Conservation (phyloP, 345 rosid species). For the Combretum micranthum region DNA sequence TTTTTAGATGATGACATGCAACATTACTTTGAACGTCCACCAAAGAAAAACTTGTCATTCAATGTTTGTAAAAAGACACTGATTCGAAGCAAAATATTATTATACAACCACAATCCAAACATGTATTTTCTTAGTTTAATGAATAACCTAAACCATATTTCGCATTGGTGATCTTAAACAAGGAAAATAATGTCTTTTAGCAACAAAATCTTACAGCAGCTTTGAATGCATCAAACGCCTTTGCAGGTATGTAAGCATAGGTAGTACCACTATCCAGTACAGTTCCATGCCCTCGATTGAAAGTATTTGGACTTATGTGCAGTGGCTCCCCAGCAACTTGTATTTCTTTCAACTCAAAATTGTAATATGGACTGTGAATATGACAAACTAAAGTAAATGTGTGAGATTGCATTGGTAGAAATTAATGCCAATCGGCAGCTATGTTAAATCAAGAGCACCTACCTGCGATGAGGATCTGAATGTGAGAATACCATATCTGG, state of each 20-base stretch:
- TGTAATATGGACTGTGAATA: conserved; percentile 99
- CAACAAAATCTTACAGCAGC: conserved; percentile 51
- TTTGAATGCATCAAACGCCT: conserved; percentile 64
- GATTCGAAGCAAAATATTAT: too few species aligned
- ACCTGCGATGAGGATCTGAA: conserved; percentile 84
- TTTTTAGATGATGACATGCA: too few species aligned
- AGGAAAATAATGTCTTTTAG: not conserved
- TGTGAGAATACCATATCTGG: conserved; percentile 56
- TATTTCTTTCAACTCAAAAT: conserved; percentile 81
- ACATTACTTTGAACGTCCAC: too few species aligned
- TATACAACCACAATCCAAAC: too few species aligned
- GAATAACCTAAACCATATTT: too few species aligned
- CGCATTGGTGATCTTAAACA: not conserved
- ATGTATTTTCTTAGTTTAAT: too few species aligned
- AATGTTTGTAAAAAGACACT: too few species aligned
- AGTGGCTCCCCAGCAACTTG: conserved; percentile 82
- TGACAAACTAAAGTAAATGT: conserved; percentile 89
- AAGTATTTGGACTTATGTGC: conserved; percentile 43
- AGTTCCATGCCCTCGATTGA: conserved; percentile 71
- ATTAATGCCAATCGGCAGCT: not conserved
- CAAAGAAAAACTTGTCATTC: too few species aligned
- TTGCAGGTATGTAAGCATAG: conserved; percentile 79
- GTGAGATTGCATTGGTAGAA: conserved; percentile 42
- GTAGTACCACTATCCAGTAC: conserved; percentile 92
- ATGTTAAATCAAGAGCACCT: conserved; percentile 4